Evolutionary conservation across 139 green algal species (phyloP), one percentile per base, ranked within the genome.

Genomic region (Micractinium conductrix): DNA sequence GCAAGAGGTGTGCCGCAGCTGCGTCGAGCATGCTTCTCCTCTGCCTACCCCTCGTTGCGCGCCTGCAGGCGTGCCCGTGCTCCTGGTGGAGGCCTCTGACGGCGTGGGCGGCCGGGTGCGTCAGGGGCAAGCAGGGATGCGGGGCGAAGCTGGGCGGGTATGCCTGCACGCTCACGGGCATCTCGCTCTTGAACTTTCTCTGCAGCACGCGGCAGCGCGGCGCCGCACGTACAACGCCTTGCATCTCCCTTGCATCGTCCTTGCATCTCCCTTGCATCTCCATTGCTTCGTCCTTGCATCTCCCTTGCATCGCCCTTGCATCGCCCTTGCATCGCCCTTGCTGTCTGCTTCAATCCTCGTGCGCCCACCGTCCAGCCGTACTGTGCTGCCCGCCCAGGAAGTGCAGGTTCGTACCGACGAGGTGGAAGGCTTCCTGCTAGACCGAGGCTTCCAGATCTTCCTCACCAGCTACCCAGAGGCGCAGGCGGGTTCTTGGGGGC

Each of bases 391-490:
- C n/a, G n/a, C n/a, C n/a, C n/a, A n/a, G n/a, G n/a, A n/a, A n/a
- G n/a, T 40, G 55, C 76, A 82, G 76, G 76, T 82, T 10, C 91
- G 96, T 2, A 99, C 96, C 9, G 97, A 99, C 81, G 72, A 87
- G n/a, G 86, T 96, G 12, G 96, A 99, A 22, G 97, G 97, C 8
- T 99, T 98, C 85, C 80, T 97, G 24, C 90, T 99, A 28, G 97
- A 99, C 90, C 86, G 95, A 0, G 97, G 97, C 65, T 99, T 99
- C 84, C 97, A 99, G 81, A 99, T 99, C 87, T 99, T 99, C 86
- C 91, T 99, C 28, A 98, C 96, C 26, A 91, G 84, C 14, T 93
- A 94, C 80, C 86, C 83, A 8, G 88, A 92, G 48, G 86, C 86
- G 3, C 63, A 87, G 74, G 78, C 78, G 50, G 33, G 53, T 45